Evolutionary conservation across 2,329 filamentous ascomycete species (phyloP).

Genomic region (Phyllosticta capitalensis): DNA sequence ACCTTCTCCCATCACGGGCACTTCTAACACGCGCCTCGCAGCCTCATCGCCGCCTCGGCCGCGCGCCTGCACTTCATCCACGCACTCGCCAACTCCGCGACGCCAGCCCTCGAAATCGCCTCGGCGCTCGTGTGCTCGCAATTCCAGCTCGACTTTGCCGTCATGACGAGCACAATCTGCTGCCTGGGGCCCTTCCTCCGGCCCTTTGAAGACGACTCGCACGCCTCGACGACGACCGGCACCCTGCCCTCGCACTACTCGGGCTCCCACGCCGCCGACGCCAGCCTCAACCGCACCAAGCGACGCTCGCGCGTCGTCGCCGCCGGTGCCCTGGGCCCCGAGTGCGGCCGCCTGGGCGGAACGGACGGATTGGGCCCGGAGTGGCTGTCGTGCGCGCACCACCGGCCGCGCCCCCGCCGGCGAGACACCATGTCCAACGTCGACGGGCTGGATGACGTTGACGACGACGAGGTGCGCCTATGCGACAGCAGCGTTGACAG

Average conservation of each 20-base stretch:
- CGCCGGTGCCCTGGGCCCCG: background rate
- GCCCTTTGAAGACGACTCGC: constrained; percentile 22
- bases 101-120: constrained; percentile 15
- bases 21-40: background rate
- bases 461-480: background rate
- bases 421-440: too few species aligned
- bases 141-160: constrained; percentile 28
- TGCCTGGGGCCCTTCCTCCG: constrained; percentile 24
- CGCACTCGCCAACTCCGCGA: constrained; percentile 10
- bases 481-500: background rate
- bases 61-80: constrained; percentile 19
- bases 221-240: constrained; percentile 1
- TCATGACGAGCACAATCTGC: constrained; percentile 24
- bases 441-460: too few species aligned
- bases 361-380: background rate
- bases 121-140: constrained; percentile 23
- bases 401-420: too few species aligned
- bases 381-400: background rate
- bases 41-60: constrained; percentile 18
- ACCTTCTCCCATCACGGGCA: background rate
- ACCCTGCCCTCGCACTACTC: background rate
- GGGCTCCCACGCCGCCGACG: background rate
- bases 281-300: background rate
- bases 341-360: background rate
- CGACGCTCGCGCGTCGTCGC: background rate